Percentiles rank a stretch among this genome's conserved stretches.
Evolutionary conservation across 139 green algal genomes (phyloP).

Genomic region (Auxenochlorella pyrenoidosa): DNA sequence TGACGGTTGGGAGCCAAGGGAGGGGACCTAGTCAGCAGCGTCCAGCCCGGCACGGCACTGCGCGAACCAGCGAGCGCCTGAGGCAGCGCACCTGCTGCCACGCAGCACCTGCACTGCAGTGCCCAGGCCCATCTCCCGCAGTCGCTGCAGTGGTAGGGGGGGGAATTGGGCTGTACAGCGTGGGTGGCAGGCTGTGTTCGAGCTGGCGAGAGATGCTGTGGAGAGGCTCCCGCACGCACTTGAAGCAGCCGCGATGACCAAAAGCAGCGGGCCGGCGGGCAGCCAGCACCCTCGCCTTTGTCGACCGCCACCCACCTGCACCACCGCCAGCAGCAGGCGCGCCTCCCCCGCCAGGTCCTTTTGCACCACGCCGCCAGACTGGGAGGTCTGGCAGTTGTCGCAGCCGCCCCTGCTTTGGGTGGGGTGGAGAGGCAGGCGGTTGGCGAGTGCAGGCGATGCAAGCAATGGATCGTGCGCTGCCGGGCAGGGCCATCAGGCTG

Average conservation of each 20-base stretch:
- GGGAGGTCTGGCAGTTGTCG: conserved; percentile 41
- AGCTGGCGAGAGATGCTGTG: too few relatives aligned
- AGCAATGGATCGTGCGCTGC: too few relatives aligned
- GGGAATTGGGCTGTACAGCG: too few relatives aligned
- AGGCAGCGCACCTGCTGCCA: conserved; percentile 35
- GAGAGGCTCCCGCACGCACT: too few relatives aligned
- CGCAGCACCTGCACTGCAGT: conserved; percentile 38
- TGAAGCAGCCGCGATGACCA: too few relatives aligned
- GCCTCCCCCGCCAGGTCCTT: conserved; percentile 33
- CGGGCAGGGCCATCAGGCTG: background rate
- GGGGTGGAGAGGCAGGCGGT: too few relatives aligned
- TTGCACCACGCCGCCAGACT: background rate
- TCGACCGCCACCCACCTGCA: conserved; percentile 21
- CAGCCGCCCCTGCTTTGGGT: conserved; percentile 31
- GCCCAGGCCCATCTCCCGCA: conserved; percentile 33
- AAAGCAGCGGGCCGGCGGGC: too few relatives aligned
- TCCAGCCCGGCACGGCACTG: too few relatives aligned
- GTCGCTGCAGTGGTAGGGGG: background rate
- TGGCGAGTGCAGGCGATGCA: too few relatives aligned
- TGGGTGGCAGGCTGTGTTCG: too few relatives aligned
- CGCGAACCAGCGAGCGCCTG: too few relatives aligned
- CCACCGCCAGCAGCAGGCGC: conserved; percentile 35
- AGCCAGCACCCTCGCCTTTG: background rate
- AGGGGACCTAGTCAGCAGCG: background rate
- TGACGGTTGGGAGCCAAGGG: background rate